These are phyloP conservation scores for Diutina ranongensis DNA, from an alignment of 1,139 yeast genomes.

Conservation along the genomic window DNA sequence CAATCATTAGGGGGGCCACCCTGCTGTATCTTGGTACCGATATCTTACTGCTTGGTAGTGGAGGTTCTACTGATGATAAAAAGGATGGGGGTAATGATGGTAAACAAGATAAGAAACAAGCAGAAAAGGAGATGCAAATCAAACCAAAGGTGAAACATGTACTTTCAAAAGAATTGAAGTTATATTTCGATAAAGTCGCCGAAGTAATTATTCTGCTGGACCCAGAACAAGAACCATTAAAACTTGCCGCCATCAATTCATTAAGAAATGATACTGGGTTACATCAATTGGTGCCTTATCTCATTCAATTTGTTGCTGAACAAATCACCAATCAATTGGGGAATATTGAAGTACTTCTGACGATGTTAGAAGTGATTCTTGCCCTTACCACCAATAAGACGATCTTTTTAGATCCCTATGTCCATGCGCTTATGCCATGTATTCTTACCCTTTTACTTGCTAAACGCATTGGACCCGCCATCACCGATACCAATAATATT, in stretches of 20 bases:
- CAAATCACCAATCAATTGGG: constrained; percentile 84
- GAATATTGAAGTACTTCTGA: constrained; percentile 60
- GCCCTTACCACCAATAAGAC: constrained; percentile 79
- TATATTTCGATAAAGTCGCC: constrained; percentile 85
- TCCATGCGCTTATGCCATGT: constrained; percentile 94
- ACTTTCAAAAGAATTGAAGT: constrained; percentile 82
- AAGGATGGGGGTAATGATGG: constrained; percentile 12
- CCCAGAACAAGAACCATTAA: constrained; percentile 46
- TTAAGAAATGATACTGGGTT: constrained; percentile 88
- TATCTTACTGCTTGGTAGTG: constrained; percentile 2
- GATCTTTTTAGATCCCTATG: constrained; percentile 87
- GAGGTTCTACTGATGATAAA: constrained; percentile 12
- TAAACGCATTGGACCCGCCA: constrained; percentile 65
- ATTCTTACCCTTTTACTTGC: constrained; percentile 82
- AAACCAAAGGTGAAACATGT: constrained; percentile 96
- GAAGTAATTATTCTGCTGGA: constrained; percentile 60
- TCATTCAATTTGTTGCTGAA: constrained; percentile 92
- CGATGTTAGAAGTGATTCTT: constrained; percentile 83
- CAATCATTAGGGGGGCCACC: constrained; percentile 63
- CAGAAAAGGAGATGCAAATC: constrained; percentile 58
- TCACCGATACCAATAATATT: constrained; percentile 18
- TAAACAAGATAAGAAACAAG: constrained; percentile 17
- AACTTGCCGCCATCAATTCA: constrained; percentile 73
- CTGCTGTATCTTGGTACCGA: constrained; percentile 26
- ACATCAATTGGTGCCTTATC: constrained; percentile 93